A percentile compares a stretch with the other conserved stretches of the same genome.
phyloP scores from a whole-genome alignment of 192 early-diverging fungal genomes.

The Phycomyces blakesleeanus region DNA sequence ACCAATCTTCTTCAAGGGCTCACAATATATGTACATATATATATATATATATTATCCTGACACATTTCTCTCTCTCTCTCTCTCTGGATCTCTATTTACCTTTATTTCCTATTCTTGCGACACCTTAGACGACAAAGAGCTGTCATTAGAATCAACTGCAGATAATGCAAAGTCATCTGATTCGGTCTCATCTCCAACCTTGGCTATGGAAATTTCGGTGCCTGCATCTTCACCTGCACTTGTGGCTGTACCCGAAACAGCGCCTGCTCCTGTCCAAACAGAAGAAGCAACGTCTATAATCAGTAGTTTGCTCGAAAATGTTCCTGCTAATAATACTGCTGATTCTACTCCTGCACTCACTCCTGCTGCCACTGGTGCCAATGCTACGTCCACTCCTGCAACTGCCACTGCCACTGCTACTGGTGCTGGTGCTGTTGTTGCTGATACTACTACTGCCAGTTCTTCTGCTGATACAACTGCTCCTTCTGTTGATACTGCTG shows the following conservation, averaged over 20 bases:
- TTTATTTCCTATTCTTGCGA: background rate
- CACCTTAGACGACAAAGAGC: background rate
- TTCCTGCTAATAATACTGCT: background rate
- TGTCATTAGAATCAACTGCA: background rate
- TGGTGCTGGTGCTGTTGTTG: too few species aligned
- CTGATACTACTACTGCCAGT: too few species aligned
- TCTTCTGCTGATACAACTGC: too few species aligned
- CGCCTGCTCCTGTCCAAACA: background rate
- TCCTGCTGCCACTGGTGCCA: too few species aligned
- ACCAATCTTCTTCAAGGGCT: background rate
- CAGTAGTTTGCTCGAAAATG: too few species aligned
- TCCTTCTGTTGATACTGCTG: too few species aligned
- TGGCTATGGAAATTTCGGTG: background rate
- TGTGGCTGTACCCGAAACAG: background rate
- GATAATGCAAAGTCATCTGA: background rate
- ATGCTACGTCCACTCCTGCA: too few species aligned
- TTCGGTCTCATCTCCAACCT: background rate
- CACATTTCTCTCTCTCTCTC: too few species aligned
- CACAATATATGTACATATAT: too few species aligned
- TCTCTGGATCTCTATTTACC: too few species aligned
- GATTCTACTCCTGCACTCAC: too few species aligned
- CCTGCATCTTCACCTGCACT: background rate
- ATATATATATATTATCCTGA: background rate
- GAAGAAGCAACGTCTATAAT: background rate
- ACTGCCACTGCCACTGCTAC: background rate